These are phyloP conservation scores for Heritiera fomes DNA, from an alignment of 345 rosid species.

Conservation along the genomic window DNA sequence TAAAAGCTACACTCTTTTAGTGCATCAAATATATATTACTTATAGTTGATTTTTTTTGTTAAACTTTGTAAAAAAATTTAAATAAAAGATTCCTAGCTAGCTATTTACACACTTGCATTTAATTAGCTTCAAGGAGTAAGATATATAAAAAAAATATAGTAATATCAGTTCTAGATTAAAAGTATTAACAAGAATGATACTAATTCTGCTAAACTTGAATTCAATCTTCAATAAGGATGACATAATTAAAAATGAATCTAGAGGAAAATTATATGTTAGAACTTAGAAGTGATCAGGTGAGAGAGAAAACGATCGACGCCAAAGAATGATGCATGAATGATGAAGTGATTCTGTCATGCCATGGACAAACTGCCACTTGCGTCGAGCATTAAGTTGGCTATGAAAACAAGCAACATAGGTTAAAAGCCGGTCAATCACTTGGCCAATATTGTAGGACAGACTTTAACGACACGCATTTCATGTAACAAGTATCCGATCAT, in stretches of 20 bases:
- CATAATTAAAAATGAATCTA: not conserved
- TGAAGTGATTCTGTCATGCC: not conserved
- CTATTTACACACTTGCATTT: no score
- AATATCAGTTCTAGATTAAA: no score
- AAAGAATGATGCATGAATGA: not conserved
- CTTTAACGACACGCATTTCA: not conserved
- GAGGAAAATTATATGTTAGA: no score
- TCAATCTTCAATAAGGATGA: not conserved
- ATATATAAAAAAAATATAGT: not conserved
- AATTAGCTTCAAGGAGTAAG: no score
- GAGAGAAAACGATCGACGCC: not conserved
- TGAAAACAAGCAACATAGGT: not conserved
- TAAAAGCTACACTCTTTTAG: no score
- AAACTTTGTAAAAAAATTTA: no score
- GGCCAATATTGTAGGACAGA: not conserved
- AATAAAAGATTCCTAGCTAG: no score
- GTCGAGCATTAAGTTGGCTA: not conserved
- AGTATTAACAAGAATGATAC: no score
- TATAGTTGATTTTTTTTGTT: no score
- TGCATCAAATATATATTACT: no score
- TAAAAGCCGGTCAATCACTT: not conserved
- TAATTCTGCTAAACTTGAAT: not conserved
- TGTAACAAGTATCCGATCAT: not conserved
- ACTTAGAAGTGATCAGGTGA: not conserved
- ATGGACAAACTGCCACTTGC: slow-evolving; percentile 9